phyloP scores from a whole-genome alignment of 208 protist species.

The Crithidia acanthocephali region DNA sequence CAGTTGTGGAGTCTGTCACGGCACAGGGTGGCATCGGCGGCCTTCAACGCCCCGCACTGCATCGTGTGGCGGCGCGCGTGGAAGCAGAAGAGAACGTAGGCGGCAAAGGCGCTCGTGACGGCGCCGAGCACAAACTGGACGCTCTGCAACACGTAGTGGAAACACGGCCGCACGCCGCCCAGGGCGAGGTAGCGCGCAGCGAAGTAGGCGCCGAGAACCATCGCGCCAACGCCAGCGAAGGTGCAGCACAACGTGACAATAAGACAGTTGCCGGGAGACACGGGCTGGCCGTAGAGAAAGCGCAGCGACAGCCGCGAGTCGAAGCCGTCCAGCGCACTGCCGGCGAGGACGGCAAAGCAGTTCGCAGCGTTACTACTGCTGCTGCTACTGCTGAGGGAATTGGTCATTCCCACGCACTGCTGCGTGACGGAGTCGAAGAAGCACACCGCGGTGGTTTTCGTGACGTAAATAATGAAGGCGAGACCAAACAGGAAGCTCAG shows the following conservation, averaged over 20 bases:
- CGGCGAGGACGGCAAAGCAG: neutral
- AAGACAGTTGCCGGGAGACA: slow-evolving; percentile 41
- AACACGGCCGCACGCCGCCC: slow-evolving; percentile 41
- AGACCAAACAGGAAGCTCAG: slow-evolving; percentile 46
- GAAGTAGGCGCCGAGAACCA: slow-evolving; percentile 58
- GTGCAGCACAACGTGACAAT: slow-evolving; percentile 51
- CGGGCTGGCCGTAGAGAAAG: slow-evolving; percentile 39
- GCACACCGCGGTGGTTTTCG: slow-evolving; percentile 31
- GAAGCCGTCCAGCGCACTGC: neutral
- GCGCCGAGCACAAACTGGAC: slow-evolving; percentile 47
- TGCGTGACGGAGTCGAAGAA: slow-evolving; percentile 15
- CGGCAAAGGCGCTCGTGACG: slow-evolving; percentile 50
- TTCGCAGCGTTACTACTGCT: neutral
- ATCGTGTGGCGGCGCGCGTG: slow-evolving; percentile 24
- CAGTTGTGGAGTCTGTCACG: slow-evolving; percentile 23
- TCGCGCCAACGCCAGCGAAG: slow-evolving; percentile 41
- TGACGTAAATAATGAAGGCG: slow-evolving; percentile 47
- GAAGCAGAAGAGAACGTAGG: slow-evolving; percentile 52
- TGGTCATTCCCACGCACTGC: slow-evolving; percentile 18
- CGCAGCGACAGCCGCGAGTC: slow-evolving; percentile 16
- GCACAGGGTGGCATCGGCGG: slow-evolving; percentile 25
- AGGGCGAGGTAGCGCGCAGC: slow-evolving; percentile 53
- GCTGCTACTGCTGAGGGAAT: neutral
- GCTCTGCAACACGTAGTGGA: slow-evolving; percentile 53
- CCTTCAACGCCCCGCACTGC: slow-evolving; percentile 32